These are phyloP conservation scores for Tricholoma matsutake DNA, from an alignment of 768 basidiomycete genomes.

Conservation along the genomic window DNA sequence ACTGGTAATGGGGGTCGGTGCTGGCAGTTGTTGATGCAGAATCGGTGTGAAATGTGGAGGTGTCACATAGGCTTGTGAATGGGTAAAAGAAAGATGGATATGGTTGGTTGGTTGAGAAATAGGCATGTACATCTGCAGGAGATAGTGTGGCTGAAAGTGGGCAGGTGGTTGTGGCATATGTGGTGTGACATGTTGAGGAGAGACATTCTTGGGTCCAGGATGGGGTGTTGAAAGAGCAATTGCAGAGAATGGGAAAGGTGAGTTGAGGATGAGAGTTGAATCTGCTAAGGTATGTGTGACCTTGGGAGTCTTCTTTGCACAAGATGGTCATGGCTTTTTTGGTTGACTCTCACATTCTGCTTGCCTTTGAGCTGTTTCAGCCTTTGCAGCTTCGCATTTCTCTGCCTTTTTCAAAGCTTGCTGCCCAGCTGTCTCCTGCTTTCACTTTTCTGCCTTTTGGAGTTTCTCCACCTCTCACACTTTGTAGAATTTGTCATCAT, in stretches of 20 bases:
- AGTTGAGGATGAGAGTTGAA: neutral
- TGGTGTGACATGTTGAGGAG: neutral
- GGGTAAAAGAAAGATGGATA: neutral
- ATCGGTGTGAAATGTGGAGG: neutral
- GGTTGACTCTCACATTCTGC: neutral
- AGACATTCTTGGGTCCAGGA: neutral
- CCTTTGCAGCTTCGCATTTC: neutral
- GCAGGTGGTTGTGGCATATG: neutral
- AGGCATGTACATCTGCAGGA: neutral
- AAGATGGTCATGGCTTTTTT: neutral
- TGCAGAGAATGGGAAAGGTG: neutral
- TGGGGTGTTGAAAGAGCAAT: neutral
- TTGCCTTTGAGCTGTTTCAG: neutral
- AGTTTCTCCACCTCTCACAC: neutral
- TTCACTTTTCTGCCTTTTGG: neutral
- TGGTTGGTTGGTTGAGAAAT: too few relatives aligned
- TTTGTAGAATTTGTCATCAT: neutral
- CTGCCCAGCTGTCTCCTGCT: neutral
- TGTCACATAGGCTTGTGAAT: neutral
- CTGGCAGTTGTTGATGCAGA: neutral
- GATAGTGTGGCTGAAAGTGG: neutral
- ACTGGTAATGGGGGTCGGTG: too few relatives aligned
- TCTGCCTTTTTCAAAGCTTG: neutral
- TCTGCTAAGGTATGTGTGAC: neutral
- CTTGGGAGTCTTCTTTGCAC: neutral